Percentiles rank a stretch among this genome's conserved stretches.
phyloP scores from a whole-genome alignment of 768 basidiomycete genomes.

The Amylocystis lapponica region DNA sequence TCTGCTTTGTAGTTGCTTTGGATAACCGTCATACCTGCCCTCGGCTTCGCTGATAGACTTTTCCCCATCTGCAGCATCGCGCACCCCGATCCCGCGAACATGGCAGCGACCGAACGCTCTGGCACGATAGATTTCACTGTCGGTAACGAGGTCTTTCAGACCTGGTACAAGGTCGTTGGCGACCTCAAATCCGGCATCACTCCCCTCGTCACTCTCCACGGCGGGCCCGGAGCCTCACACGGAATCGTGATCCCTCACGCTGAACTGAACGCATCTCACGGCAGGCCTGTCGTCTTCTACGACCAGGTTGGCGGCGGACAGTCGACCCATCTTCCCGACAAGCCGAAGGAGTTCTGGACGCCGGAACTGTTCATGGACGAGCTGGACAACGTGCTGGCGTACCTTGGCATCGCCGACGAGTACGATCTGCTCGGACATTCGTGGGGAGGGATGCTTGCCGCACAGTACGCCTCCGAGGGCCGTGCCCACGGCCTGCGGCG shows the following conservation, averaged over 20 bases:
- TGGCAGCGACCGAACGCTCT: not conserved
- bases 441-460: conserved; percentile 41
- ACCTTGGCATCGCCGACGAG: conserved; percentile 33
- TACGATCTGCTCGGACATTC: conserved; percentile 32
- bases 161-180: conserved; percentile 24
- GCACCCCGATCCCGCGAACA: too few relatives aligned
- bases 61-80: too few relatives aligned
- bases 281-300: conserved; percentile 45
- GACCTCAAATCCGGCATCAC: conserved; percentile 15
- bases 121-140: conserved; percentile 15
- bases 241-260: conserved; percentile 34
- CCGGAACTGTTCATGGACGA: conserved; percentile 45
- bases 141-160: conserved; percentile 22
- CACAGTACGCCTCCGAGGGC: conserved; percentile 16
- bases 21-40: too few relatives aligned
- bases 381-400: conserved; percentile 40
- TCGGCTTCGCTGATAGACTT: too few relatives aligned
- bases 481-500: conserved; percentile 27
- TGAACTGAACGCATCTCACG: conserved; percentile 29
- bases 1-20: too few relatives aligned
- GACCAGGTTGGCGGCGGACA: conserved; percentile 46
- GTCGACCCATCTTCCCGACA: conserved; percentile 49
- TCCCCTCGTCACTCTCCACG: conserved; percentile 48
- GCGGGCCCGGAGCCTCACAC: conserved; percentile 45
- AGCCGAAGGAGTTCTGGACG: conserved; percentile 47